Conservation (phyloP, 352 stramenopile species). For the Saprolegnia parasitica region DNA sequence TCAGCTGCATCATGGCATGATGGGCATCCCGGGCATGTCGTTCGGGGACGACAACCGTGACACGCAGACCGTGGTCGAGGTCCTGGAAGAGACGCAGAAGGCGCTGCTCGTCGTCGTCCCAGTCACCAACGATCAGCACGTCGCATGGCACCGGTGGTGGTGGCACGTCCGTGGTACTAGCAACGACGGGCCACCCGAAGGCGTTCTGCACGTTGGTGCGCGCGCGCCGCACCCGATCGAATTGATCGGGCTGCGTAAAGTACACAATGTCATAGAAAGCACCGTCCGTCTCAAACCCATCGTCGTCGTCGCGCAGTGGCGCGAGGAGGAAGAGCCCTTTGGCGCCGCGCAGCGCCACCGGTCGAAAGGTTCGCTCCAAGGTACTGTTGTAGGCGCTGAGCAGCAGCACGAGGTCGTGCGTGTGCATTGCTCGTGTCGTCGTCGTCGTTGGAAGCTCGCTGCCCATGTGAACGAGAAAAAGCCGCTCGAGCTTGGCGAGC, state of each 20-base stretch:
- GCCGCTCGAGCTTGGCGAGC: slow-evolving; percentile 23
- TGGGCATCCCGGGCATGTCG: neutral
- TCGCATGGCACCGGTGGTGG: neutral
- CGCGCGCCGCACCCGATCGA: neutral
- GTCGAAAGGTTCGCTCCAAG: neutral
- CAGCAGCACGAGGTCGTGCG: slow-evolving; percentile 13
- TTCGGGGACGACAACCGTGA: neutral
- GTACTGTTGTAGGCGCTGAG: neutral
- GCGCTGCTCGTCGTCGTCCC: slow-evolving; percentile 8
- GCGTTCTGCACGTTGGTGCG: slow-evolving; percentile 5
- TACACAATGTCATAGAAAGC: slow-evolving; percentile 22
- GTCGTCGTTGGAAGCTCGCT: neutral
- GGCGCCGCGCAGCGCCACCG: neutral
- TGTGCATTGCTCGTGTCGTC: neutral
- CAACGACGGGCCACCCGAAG: slow-evolving; percentile 5
- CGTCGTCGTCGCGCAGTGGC: neutral
- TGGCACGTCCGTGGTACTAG: neutral
- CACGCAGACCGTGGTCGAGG: neutral
- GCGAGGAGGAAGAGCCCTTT: slow-evolving; percentile 18
- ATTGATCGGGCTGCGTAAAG: neutral
- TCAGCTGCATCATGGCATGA: neutral
- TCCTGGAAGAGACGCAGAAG: neutral
- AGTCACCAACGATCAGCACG: slow-evolving; percentile 12
- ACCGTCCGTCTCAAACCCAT: neutral
- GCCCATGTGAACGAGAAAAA: slow-evolving; percentile 7